Conservation (phyloP, 2,329 filamentous ascomycete species). For the Tolypocladium paradoxum region DNA sequence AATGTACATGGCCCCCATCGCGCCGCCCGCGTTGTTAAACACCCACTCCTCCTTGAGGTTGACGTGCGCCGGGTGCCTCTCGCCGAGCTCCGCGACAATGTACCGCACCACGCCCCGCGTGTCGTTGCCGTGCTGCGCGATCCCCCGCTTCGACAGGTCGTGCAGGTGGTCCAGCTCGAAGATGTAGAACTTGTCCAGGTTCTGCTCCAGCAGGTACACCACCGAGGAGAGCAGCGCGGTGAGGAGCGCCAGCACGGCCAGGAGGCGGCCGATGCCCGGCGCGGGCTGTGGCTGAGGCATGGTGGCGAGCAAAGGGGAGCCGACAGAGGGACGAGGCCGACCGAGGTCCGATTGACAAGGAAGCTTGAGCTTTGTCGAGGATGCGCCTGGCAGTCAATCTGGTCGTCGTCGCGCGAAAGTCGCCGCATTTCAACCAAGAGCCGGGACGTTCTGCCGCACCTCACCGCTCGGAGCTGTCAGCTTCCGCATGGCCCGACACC, state of each 20-base stretch:
- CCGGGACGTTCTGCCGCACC: slow-evolving; percentile 10
- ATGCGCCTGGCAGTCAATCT: not conserved
- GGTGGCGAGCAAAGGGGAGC: not conserved
- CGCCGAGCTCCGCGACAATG: slow-evolving; percentile 58
- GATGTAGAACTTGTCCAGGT: slow-evolving; percentile 60
- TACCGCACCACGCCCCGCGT: slow-evolving; percentile 56
- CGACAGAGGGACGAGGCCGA: not conserved
- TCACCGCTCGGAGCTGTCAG: slow-evolving; percentile 16
- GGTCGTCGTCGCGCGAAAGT: not conserved
- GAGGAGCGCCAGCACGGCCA: slow-evolving; percentile 40
- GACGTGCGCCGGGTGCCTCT: slow-evolving; percentile 41
- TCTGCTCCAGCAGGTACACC: slow-evolving; percentile 45
- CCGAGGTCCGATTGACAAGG: not conserved
- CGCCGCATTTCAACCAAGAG: not conserved
- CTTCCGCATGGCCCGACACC: slow-evolving; percentile 13
- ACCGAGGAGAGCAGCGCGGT: slow-evolving; percentile 43
- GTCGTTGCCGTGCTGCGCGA: slow-evolving; percentile 63
- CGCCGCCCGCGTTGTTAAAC: slow-evolving; percentile 85
- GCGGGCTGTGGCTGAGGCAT: not conserved
- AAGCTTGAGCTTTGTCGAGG: not conserved
- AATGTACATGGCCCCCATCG: slow-evolving; percentile 87
- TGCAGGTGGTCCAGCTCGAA: slow-evolving; percentile 61
- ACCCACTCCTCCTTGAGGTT: slow-evolving; percentile 74
- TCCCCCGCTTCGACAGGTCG: slow-evolving; percentile 53
- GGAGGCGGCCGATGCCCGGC: slow-evolving; percentile 21